Evolutionary conservation across 257 asterid species (phyloP), one percentile per base, ranked within the genome.

Genomic region (Solanum pinnatisectum): DNA sequence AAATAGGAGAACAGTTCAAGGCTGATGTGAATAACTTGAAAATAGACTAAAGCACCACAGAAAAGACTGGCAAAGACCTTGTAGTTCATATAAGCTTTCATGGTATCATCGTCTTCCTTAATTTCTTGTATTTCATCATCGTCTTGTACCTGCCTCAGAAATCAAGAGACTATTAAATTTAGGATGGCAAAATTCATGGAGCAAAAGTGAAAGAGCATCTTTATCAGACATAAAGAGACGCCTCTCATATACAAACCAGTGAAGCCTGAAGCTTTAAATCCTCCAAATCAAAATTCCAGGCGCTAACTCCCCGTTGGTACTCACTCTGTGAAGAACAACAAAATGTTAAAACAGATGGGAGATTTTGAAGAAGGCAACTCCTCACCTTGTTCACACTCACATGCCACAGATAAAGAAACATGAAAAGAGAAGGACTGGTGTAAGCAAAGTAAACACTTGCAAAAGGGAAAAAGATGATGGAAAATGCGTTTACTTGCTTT

Each of bases 271-370:
- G 88, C 93, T 97, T 97, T 92, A 97, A 93, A 90, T 97, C 99
- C 93, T 95, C 99, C 87, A 97, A 81, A 90, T 97, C 99, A 89
- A 97, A 97, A 91, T 97, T 97, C 99, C 99, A 97, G 59, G 98
- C 99, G 86, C 99, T 97, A 86, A 97, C 99, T 88, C 99, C 99
- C 87, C 99, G 96, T 92, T 97, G 97, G 89, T 97, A 97, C 93
- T 95, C 98, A 90, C 98, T 96, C 99, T 97, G 94, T 85, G 87
- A 91, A 84, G 83, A 87, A 88, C 32, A 88, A 83, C 71, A 87
- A 73, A 27, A 25, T 33, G 60, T 76, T 83, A 23, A 40, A 70
- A 30, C 86, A 37, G 82, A 56, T 20, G 5, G 70, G 25, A 82
- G 27, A 27, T 8, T 81, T 27, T 44, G 49, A 78, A 78, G 16